A percentile compares a stretch with the other conserved stretches of the same genome.
Conservation (phyloP, 345 rosid species). For the Gossypium herbaceum region DNA sequence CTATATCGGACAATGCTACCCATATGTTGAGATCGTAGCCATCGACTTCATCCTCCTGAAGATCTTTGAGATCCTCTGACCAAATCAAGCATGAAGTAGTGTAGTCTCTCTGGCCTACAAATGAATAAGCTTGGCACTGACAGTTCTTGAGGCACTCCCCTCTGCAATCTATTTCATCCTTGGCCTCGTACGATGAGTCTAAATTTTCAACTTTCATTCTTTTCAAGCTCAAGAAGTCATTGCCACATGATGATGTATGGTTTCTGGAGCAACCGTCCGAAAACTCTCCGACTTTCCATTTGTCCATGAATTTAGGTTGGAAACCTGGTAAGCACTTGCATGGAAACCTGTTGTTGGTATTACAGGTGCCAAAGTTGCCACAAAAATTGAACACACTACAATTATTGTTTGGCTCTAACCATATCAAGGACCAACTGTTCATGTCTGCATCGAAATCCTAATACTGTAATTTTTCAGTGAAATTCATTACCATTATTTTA, state of each 20-base stretch:
- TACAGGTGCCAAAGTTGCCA: conserved; percentile 42
- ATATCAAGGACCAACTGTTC: conserved; percentile 25
- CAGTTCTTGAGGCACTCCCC: conserved; percentile 17
- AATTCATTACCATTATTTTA: conserved; percentile 36
- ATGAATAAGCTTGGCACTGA: conserved; percentile 30
- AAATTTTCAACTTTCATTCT: conserved; percentile 12
- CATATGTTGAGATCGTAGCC: conserved; percentile 20
- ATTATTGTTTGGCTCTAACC: conserved; percentile 30
- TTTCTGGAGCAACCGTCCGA: conserved; percentile 33
- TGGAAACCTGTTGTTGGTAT: not conserved
- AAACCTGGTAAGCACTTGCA: conserved; percentile 52
- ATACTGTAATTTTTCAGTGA: conserved; percentile 29
- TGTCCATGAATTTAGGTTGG: conserved; percentile 18
- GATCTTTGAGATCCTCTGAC: conserved; percentile 6
- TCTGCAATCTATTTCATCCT: conserved; percentile 13
- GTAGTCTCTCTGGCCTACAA: not conserved
- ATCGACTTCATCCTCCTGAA: conserved; percentile 11
- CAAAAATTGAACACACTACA: conserved; percentile 34
- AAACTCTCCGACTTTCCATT: conserved; percentile 26
- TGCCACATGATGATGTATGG: conserved; percentile 6
- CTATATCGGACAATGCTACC: conserved; percentile 13
- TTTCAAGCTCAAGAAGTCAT: conserved; percentile 17
- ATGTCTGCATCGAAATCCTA: conserved; percentile 3
- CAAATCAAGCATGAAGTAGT: conserved; percentile 28
- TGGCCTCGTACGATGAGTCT: not conserved